Base-by-base conservation (phyloP, 148 eudicot genomes). In the Rhododendron simsii region DNA sequence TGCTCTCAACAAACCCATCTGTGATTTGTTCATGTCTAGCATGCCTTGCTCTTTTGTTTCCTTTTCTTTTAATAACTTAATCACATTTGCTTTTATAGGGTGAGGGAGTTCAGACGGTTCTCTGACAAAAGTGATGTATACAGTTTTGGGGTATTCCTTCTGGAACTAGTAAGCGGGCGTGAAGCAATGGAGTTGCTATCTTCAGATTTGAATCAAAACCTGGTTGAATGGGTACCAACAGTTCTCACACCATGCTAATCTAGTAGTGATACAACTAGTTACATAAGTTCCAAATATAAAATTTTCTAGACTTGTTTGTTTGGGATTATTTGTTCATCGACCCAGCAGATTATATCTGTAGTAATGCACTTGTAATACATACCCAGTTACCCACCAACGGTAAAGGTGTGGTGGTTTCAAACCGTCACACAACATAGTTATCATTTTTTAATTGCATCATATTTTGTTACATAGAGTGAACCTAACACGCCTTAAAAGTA, bases 71-170 rank as follows among this genome's bases (percentile, higher is more conserved):
- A 35, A 81, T 88, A 53, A 82, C 63, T 71, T 86, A 50, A 67
- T 65, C 37, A 30, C 50, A 48, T 81, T 84, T 53, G 26, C 80
- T 83, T 51, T 7, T 90, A 84, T 82, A 96, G 99, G 96, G 98
- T 95, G 86, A 94, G 90, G 82, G 99, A 96, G 86, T 95, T 96
- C 90, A 88, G 92, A 85, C 94, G 91, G 47, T 96, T 94, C 89
- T 96, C 99, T 33, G 99, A 95, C 86, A 94, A 91, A 87, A 95
- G 99, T 77, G 99, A 96, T 86, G 95, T 89, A 81, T 93, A 94
- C 89, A 94, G 98, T 91, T 94, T 93, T 81, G 98, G 98, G 53
- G 91, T 95, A 84, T 96, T 96, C 88, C 96, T 96, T 82, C 88
- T 96, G 88, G 98, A 96, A 91, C 89, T 96, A 88, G 92, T 95